Percentiles rank a stretch among this genome's conserved stretches.
These are phyloP conservation scores for Rhododendron henanense DNA, from an alignment of 148 eudicot species.

Conservation along the genomic window DNA sequence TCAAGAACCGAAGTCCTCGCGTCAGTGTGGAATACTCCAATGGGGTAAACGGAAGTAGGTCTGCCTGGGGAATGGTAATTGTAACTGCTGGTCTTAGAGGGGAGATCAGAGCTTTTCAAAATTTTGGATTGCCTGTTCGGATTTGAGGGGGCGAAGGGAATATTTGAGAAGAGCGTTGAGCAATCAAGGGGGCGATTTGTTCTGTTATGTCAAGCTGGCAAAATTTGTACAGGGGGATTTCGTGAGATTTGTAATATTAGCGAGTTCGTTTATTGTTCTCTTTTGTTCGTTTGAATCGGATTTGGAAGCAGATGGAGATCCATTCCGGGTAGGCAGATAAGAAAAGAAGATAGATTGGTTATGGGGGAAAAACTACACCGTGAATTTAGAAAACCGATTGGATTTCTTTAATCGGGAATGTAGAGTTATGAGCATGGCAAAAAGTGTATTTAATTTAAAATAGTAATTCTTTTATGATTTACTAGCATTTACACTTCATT, in stretches of 20 bases:
- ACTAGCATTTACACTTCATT: neutral
- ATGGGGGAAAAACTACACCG: conserved; percentile 10
- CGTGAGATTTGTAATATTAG: conserved; percentile 50
- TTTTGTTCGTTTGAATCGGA: conserved; percentile 30
- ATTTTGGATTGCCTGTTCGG: conserved; percentile 79
- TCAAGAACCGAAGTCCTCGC: conserved; percentile 57
- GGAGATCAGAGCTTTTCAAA: conserved; percentile 82
- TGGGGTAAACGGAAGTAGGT: conserved; percentile 46
- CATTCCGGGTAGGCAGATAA: conserved; percentile 24
- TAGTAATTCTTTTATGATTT: conserved; percentile 15
- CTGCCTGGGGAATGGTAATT: conserved; percentile 93
- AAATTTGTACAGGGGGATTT: conserved; percentile 52
- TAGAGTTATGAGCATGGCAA: conserved; percentile 18
- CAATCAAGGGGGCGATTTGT: neutral
- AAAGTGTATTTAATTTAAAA: conserved; percentile 10
- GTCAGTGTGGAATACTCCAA: conserved; percentile 49
- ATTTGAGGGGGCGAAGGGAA: conserved; percentile 26
- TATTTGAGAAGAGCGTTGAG: neutral
- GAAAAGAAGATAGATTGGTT: conserved; percentile 24
- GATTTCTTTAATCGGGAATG: conserved; percentile 29
- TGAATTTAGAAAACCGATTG: conserved; percentile 16
- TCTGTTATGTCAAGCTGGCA: conserved; percentile 2
- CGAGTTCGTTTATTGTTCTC: conserved; percentile 27
- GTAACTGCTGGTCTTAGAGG: conserved; percentile 94
- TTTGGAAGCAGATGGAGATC: conserved; percentile 14